Base-by-base conservation (phyloP, 129 eudicot species). In the Chrysanthemum seticuspe region DNA sequence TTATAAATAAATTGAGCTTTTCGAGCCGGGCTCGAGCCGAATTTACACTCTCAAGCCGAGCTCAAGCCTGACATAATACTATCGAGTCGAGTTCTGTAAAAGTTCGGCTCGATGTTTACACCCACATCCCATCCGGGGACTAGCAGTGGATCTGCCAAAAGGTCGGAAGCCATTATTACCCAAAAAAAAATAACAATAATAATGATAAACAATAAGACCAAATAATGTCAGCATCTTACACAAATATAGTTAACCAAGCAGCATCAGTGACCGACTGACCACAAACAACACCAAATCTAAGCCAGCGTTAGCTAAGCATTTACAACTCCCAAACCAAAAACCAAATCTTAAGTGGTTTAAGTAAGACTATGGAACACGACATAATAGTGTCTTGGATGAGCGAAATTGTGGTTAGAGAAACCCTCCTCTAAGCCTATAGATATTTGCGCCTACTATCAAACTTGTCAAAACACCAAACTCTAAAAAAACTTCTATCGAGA, bases 251-350 rank as follows among this genome's bases (percentile, higher is more conserved):
- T 53, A 54, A 71, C 15, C 72, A 64, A 63, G 11, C 76, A 77
- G 40, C 61, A 71, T 25, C 67, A 71, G 67, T 29, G 8, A 71
- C 72, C 67, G 63, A 49, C 36, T 45, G 47, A 78, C 62, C 62
- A 56, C 72, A 72, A 14, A 11, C 64, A 70, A 62, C 49, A 62
- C 66, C 81, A 63, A 68, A 69, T 68, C 68, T 66, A 70, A 67
- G 62, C 76, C 40, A 53, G 25, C 74, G 56, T 59, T 67, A 74
- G 65, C 68, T 63, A 72, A 65, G 73, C 72, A 72, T 78, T 63
- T 78, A 78, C 82, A 72, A 72, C 66, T 56, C 71, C 45, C 68
- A 72, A 36, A 72, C 78, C 77, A 78, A 72, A 78, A 72, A 47
- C 78, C 73, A 27, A 55, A 62, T 58, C 76, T 72, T 47, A 74